These are phyloP conservation scores for Fistulinella prunicolor DNA, from an alignment of 768 basidiomycete genomes.

Conservation along the genomic window DNA sequence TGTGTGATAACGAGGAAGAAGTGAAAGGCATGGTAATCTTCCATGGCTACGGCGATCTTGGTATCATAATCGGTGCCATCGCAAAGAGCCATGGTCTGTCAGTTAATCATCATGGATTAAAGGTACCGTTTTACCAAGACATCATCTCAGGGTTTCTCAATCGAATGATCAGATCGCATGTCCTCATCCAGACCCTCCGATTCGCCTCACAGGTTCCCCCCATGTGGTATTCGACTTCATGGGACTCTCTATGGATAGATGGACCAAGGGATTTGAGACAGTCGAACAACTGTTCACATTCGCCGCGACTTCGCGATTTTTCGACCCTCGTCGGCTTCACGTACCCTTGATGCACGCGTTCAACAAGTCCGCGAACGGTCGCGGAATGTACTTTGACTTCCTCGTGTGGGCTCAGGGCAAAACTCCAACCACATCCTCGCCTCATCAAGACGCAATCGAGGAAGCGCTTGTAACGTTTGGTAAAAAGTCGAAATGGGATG, in stretches of 20 bases:
- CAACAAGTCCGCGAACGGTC: constrained; percentile 42
- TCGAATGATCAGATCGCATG: constrained; percentile 25
- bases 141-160: constrained; percentile 12
- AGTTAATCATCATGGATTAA: constrained; percentile 54
- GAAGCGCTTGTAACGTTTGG: constrained; percentile 53
- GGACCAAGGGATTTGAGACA: constrained; percentile 53
- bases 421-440: constrained; percentile 7
- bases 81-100: constrained; percentile 49
- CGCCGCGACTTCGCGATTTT: constrained; percentile 52
- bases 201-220: constrained; percentile 50
- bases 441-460: constrained; percentile 27
- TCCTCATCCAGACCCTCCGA: constrained; percentile 34
- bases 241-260: constrained; percentile 51
- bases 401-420: constrained; percentile 44
- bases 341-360: constrained; percentile 33
- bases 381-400: constrained; percentile 61
- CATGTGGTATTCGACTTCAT: constrained; percentile 53
- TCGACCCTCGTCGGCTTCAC: constrained; percentile 41
- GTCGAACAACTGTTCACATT: constrained; percentile 57
- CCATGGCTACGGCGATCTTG: constrained; percentile 67
- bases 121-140: constrained; percentile 36
- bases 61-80: constrained; percentile 63
- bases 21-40: constrained; percentile 53
- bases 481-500: constrained; percentile 48
- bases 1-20: constrained; percentile 50